Evolutionary conservation across 2,329 filamentous ascomycete genomes (phyloP).

Genomic region (Camptophora hylomeconis): DNA sequence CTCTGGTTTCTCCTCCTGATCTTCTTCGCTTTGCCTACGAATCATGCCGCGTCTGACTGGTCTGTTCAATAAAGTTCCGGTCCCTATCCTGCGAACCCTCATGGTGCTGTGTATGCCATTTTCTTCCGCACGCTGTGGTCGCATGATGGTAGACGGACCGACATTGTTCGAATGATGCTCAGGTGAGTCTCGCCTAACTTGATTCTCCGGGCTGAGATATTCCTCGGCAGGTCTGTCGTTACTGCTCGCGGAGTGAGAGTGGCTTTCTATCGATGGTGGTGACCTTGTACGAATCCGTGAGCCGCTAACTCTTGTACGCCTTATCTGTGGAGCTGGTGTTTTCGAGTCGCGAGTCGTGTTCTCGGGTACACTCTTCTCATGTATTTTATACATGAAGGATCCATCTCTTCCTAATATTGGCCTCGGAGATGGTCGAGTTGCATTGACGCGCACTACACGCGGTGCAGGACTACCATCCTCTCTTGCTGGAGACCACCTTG

Average conservation of each 20-base stretch:
- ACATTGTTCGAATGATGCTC: constrained; percentile 24
- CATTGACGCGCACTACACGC: constrained; percentile 27
- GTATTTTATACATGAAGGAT: constrained; percentile 26
- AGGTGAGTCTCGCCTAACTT: constrained; percentile 2
- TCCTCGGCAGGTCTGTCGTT: constrained; percentile 20
- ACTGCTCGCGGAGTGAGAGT: constrained; percentile 19
- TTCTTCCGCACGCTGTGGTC: constrained; percentile 45
- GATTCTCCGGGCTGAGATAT: constrained; percentile 19
- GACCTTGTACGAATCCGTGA: constrained; percentile 30
- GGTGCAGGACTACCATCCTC: constrained; percentile 30
- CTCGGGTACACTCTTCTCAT: constrained; percentile 14
- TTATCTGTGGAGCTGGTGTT: constrained; percentile 32
- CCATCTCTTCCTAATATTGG: constrained; percentile 24
- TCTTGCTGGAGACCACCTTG: constrained; percentile 24
- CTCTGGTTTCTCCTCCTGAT: constrained; percentile 20
- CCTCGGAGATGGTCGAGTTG: constrained; percentile 16
- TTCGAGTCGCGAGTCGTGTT: constrained; percentile 24
- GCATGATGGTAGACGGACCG: constrained; percentile 25
- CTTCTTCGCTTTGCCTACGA: constrained; percentile 49
- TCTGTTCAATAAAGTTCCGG: constrained; percentile 66
- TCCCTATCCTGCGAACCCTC: constrained; percentile 62
- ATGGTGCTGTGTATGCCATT: constrained; percentile 57
- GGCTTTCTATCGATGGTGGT: constrained; percentile 20
- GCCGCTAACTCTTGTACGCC: constrained; percentile 29
- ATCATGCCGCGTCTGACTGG: constrained; percentile 62